Conservation (phyloP, 1,284 basidiomycete genomes). For the Ceratobasidium sp. region DNA sequence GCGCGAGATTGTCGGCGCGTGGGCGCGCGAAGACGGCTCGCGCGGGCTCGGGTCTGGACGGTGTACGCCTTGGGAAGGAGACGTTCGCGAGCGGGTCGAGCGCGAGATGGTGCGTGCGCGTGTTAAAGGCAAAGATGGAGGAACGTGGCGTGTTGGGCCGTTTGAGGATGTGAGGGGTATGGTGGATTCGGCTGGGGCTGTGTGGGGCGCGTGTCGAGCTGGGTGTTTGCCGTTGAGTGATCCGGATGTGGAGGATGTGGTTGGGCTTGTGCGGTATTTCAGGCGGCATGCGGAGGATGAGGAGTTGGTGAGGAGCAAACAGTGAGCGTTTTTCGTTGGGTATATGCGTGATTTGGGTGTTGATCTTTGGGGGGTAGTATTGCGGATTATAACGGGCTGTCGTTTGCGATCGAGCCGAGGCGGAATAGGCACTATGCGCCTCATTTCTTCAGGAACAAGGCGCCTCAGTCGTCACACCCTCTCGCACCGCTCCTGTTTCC, state of each 20-base stretch:
- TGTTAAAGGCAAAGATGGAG: conserved; percentile 59
- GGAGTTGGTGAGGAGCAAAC: conserved; percentile 52
- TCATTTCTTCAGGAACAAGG: conserved; percentile 71
- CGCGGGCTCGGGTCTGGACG: conserved; percentile 60
- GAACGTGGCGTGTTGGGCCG: conserved; percentile 63
- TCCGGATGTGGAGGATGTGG: conserved; percentile 68
- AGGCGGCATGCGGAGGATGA: conserved; percentile 66
- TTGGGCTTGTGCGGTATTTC: conserved; percentile 51
- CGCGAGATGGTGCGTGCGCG: conserved; percentile 63
- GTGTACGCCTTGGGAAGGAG: conserved; percentile 78
- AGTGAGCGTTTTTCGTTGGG: conserved; percentile 23
- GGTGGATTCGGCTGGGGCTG: conserved; percentile 50
- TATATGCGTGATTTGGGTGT: conserved; percentile 26
- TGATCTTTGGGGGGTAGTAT: conserved; percentile 62
- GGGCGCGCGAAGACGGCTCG: conserved; percentile 66
- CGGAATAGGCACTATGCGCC: conserved; percentile 79
- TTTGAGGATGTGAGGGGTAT: conserved; percentile 69
- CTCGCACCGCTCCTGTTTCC: conserved; percentile 80
- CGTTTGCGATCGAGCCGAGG: conserved; percentile 78
- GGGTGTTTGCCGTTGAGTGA: conserved; percentile 51
- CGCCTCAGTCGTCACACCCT: conserved; percentile 64
- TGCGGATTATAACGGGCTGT: conserved; percentile 82
- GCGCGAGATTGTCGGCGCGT: conserved; percentile 71
- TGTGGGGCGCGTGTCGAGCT: conserved; percentile 22
- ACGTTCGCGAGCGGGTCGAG: conserved; percentile 61